A percentile compares a stretch with the other conserved stretches of the same genome.
Evolutionary conservation across 306 rosid genomes (phyloP).

Genomic region (Geum urbanum): DNA sequence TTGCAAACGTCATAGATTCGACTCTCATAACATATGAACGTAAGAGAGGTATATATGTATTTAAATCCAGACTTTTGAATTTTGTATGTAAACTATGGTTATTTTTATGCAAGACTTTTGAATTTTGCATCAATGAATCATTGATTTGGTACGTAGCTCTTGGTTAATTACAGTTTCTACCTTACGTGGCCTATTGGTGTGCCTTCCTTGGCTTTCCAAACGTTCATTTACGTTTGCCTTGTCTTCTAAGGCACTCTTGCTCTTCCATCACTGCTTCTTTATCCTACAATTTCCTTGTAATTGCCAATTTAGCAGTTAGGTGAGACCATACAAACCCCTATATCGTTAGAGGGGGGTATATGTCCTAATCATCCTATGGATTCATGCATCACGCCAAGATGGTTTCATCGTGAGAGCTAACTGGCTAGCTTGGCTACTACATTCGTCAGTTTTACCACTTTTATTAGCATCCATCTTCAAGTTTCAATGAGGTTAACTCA

Average conservation of each 20-base stretch:
- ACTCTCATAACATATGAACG: too few relatives aligned
- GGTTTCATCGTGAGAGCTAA: neutral
- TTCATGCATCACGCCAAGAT: neutral
- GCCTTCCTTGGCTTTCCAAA: neutral
- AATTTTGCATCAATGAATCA: neutral
- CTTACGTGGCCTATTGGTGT: neutral
- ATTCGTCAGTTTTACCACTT: too few relatives aligned
- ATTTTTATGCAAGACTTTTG: too few relatives aligned
- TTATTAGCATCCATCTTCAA: too few relatives aligned
- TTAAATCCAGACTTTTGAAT: too few relatives aligned
- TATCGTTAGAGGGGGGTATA: neutral
- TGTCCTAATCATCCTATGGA: neutral
- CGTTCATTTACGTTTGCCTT: neutral
- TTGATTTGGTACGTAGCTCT: neutral
- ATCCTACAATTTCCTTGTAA: too few relatives aligned
- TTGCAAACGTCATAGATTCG: too few relatives aligned
- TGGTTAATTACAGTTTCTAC: neutral
- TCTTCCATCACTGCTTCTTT: neutral
- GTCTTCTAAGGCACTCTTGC: conserved; percentile 21
- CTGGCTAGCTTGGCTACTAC: neutral
- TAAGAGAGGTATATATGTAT: too few relatives aligned
- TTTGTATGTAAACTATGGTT: too few relatives aligned
- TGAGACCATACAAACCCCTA: neutral
- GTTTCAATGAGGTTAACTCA: too few relatives aligned
- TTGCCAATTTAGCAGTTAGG: neutral